Evolutionary conservation across 345 rosid genomes (phyloP), one percentile per base, ranked within the genome.

Genomic region (Abelmoschus esculentus): DNA sequence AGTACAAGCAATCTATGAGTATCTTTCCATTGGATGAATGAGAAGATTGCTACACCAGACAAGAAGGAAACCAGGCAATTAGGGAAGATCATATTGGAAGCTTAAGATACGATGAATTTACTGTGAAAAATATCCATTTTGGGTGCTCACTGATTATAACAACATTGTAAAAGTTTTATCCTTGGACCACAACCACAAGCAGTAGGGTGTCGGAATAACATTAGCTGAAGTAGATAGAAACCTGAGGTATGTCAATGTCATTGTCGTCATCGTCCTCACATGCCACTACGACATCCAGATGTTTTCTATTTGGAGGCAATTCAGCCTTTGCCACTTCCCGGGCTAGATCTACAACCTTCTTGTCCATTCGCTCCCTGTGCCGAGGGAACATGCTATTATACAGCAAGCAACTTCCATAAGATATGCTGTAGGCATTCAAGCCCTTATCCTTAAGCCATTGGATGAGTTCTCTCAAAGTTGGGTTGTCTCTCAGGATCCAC

Each of bases 281-380:
- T 0, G 97, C 99, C 55, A 95, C 98, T 0, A 95, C 93, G 26
- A 95, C 86, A 76, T 95, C 99, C 50, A 95, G 74, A 76, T 95
- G 99, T 7, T 77, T 76, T 8, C 96, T 81, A 53, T 85, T 80
- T 6, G 89, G 70, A 67, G 96, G 93, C 76, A 95, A 54, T 61
- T 91, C 98, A 7, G 85, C 79, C 74, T 85, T 90, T 2, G 99
- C 96, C 38, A 95, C 93, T 50, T 95, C 98, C 82, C 81, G 78
- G 5, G 87, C 99, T 55, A 95, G 85, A 79, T 95, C 96, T 31
- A 84, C 92, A 71, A 91, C 66, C 78, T 80, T 90, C 82, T 66
- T 82, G 63, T 88, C 90, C 93, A 91, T 88, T 71, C 99, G 86
- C 5, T 90, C 96, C 62, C 72, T 84, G 78, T 95, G 99, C 69